A percentile compares a stretch with the other conserved stretches of the same genome.
These are phyloP conservation scores for Coelastrella sp. DNA, from an alignment of 139 green algal species.

Conservation along the genomic window DNA sequence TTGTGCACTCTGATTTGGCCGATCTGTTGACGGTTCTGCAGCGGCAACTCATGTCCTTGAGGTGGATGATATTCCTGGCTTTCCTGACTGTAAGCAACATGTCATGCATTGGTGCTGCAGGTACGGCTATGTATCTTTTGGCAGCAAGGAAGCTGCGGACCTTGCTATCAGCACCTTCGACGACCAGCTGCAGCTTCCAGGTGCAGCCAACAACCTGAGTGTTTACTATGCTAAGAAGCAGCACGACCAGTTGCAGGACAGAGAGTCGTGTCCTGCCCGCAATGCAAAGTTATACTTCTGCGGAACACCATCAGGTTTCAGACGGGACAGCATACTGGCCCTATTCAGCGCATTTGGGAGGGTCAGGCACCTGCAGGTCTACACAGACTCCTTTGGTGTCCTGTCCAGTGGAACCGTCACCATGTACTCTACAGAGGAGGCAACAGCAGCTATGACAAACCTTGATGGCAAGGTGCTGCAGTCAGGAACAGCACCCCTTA, in stretches of 20 bases:
- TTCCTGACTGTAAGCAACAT: no score
- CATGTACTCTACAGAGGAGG: constrained; percentile 46
- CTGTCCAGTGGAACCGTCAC: constrained; percentile 48
- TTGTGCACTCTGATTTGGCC: neutral
- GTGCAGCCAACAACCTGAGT: constrained; percentile 7
- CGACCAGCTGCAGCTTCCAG: constrained; percentile 49
- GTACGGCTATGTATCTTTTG: constrained; percentile 47
- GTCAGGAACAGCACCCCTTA: constrained; percentile 43
- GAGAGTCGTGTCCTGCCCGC: constrained; percentile 35
- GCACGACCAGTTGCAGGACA: constrained; percentile 20
- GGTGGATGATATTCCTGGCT: no score
- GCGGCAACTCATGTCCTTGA: no score
- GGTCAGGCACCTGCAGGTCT: constrained; percentile 50
- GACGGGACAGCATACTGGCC: constrained; percentile 36
- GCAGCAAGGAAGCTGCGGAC: constrained; percentile 42
- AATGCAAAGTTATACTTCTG: constrained; percentile 53
- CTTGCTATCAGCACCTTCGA: constrained; percentile 42
- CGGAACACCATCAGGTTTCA: constrained; percentile 35
- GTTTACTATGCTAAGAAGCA: constrained; percentile 53
- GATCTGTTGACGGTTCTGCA: no score
- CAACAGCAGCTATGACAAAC: constrained; percentile 42
- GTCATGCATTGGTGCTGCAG: neutral
- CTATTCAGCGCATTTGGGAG: constrained; percentile 47
- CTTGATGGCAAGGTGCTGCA: constrained; percentile 44
- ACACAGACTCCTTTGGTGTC: constrained; percentile 36